Base-by-base conservation (phyloP, 345 rosid genomes). In the Gossypium raimondii region DNA sequence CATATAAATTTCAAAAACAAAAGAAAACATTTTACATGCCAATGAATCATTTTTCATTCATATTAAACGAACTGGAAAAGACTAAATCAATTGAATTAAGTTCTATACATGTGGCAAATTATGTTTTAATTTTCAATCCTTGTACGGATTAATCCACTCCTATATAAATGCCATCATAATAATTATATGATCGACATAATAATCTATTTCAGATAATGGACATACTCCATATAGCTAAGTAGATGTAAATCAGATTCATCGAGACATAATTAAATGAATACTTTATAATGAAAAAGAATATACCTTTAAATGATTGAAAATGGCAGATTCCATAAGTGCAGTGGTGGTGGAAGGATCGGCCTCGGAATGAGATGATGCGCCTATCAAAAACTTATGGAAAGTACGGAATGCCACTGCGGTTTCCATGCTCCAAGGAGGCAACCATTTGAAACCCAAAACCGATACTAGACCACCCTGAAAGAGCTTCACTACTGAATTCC, bases 351-450 rank as follows among this genome's bases (percentile, higher is more conserved):
- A 84, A 80, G 92, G 86, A 82, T 89, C 88, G 48, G 73, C 71
- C 68, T 89, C 90, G 17, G 82, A 81, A 77, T 89, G 98, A 75
- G 92, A 81, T 17, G 97, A 93, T 13, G 87, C 83, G 73, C 92
- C 91, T 24, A 92, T 85, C 81, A 92, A 79, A 80, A 94, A 92
- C 84, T 89, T 94, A 84, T 94, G 93, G 64, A 87, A 89, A 72
- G 87, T 81, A 22, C 93, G 98, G 79, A 91, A 91, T 20, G 97
- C 98, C 78, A 92, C 86, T 0, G 89, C 88, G 74, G 98, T 94
- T 85, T 94, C 98, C n/a, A 93, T 78, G 83, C 97, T 92, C 89
- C 92, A 87, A 12, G 97, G 87, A 78, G 98, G 93, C 83, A 94
- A 81, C 98, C 98, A 94, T 76, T 88, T 91, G 80, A 92, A 92